phyloP scores from a whole-genome alignment of 2,329 filamentous ascomycete species.

The Dryadomyces sulphureus region DNA sequence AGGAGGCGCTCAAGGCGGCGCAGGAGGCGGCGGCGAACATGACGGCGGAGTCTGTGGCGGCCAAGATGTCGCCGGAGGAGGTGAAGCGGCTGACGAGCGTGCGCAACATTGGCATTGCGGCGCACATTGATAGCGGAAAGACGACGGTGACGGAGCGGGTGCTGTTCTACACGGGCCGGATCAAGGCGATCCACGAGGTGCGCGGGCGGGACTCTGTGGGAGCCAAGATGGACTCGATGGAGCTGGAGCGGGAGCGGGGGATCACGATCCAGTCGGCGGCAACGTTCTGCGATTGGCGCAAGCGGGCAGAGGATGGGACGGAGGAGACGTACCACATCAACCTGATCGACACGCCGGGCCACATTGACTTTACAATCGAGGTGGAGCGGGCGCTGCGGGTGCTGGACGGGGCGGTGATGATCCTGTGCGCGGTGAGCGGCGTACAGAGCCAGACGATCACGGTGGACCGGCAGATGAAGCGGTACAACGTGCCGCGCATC shows the following conservation, averaged over 20 bases:
- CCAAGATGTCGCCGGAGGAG: slow-evolving; percentile 70
- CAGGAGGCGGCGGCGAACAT: slow-evolving; percentile 35
- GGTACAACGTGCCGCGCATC: slow-evolving; percentile 90
- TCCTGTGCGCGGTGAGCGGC: slow-evolving; percentile 90
- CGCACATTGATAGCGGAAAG: slow-evolving; percentile 97
- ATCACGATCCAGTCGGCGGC: slow-evolving; percentile 98
- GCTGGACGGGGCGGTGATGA: slow-evolving; percentile 94
- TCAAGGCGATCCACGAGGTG: slow-evolving; percentile 94
- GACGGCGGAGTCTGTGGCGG: slow-evolving; percentile 48
- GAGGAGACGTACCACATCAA: slow-evolving; percentile 95
- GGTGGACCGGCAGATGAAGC: slow-evolving; percentile 95
- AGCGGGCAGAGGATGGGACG: slow-evolving; percentile 45
- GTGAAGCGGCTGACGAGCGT: slow-evolving; percentile 63
- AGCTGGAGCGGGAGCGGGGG: slow-evolving; percentile 92
- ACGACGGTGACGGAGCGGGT: slow-evolving; percentile 94
- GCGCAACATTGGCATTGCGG: slow-evolving; percentile 97
- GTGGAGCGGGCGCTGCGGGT: slow-evolving; percentile 91
- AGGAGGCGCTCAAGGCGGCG: slow-evolving; percentile 22
- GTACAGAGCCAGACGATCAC: slow-evolving; percentile 98
- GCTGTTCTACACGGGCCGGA: slow-evolving; percentile 93
- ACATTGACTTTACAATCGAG: slow-evolving; percentile 99
- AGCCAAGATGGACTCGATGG: slow-evolving; percentile 99
- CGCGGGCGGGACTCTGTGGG: slow-evolving; percentile 87
- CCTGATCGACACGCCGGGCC: slow-evolving; percentile 93
- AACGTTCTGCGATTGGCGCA: slow-evolving; percentile 94